Base-by-base conservation (phyloP, 2,329 filamentous ascomycete genomes). In the Verticillium dahliae region DNA sequence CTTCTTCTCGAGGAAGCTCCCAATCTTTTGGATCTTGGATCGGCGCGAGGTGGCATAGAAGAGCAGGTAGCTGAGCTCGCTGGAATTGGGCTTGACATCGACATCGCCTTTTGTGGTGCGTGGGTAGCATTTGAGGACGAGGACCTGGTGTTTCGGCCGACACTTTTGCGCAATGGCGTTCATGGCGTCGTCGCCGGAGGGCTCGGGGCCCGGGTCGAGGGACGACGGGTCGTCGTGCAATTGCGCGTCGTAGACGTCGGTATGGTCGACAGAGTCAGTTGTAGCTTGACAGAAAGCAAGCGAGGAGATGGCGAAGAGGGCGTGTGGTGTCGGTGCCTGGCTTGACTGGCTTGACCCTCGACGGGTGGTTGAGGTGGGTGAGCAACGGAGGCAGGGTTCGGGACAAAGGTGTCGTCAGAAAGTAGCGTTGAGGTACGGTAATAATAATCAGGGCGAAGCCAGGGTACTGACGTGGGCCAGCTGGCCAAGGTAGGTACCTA, bases 61-160 rank as follows among this genome's bases (percentile, higher is more conserved):
- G 60, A 98, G 86, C 66, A 99, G 85, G 74, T 98, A 98, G 76
- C 92, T 96, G 65, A 99, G 86, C 81, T 99, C 95, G 78, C 92
- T 96, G 67, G 92, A 92, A 77, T 98, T 98, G 55, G 95, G 93
- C 78, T 94, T 96, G 72, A 97, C 92, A 71, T 97, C 92, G 73
- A 93, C 90, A 65, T 91, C 89, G 59, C 91, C 92, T 78, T 97
- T 98, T 67, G 91, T 91, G 66, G 91, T 93, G 68, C 90, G 90
- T 50, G 95, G 95, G 75, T 97, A 99, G 81, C 94, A 98, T 80
- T 97, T 97, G 67, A 97, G 85, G 67, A 97, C 89, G 64, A 98
- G 82, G 69, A 97, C 91, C 83, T 98, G 94, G 79, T 99, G 95
- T 81, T 97, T 98, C 34, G 95, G 94, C 63, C 94, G 91, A 76